Base-by-base conservation (phyloP, 2,329 filamentous ascomycete species). In the Blastomyces gilchristii region DNA sequence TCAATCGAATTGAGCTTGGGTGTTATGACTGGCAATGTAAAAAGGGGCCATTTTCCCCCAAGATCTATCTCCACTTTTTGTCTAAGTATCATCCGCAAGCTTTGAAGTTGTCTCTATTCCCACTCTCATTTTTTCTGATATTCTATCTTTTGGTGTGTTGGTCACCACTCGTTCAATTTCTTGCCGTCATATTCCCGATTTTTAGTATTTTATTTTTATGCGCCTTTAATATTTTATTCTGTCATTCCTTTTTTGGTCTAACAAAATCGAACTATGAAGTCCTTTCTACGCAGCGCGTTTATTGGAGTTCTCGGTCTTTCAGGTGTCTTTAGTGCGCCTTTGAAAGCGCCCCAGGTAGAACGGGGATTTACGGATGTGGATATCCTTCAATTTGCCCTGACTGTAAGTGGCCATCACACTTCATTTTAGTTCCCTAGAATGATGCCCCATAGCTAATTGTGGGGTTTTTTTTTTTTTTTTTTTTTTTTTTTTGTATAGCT, bases 401-500 rank as follows among this genome's bases (percentile, higher is more conserved):
- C 66, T 37, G 66, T 67, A 63, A 62, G 64, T 59, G 22, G 3
- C 14, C 39, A 18, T 1, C 12, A 56, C 12, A 25, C 9, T 53
- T 11, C 14, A n/a, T 7, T 52, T 61, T 16, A 22, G n/a, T 28
- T 31, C 54, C 18, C 12, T 34, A 22, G 4, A 37, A n/a, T 37
- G 18, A n/a, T 25, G 22, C 11, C 1, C 28, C 25, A 43, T 37
- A 37, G 25, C 50, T 54, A 58, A 53, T 50, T 28, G 45, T 57
- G 11, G 52, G 8, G 34, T 37, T 14, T 25, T 34, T 34, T n/a
- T 22, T 39, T 41, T 25, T n/a, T 22, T 39, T 41, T 25, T n/a
- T n/a, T n/a, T 37, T 14, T 25, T 34, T 34, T n/a, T 22, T 39
- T 41, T 25, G 6, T 62, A 39, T 28, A 62, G 61, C 78, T 84